A percentile compares a stretch with the other conserved stretches of the same genome.
Conservation (phyloP, 371 early-diverging fungal genomes). For the Nematocida ironsii region DNA sequence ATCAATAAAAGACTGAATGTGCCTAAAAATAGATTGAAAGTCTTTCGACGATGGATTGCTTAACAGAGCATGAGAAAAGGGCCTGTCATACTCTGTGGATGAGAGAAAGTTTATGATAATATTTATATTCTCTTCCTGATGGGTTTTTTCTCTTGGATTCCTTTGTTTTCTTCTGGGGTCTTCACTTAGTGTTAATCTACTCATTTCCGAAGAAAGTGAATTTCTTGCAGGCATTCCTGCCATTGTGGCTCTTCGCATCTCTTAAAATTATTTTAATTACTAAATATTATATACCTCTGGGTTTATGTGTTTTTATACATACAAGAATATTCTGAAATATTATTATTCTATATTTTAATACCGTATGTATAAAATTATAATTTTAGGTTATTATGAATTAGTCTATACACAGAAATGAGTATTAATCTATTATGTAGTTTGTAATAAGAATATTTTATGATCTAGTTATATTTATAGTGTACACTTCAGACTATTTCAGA, state of each 20-base stretch:
- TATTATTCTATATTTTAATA: no score
- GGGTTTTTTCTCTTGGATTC: constrained; percentile 73
- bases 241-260: constrained; percentile 59
- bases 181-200: constrained; percentile 37
- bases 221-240: constrained; percentile 35
- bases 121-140: constrained; percentile 73
- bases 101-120: constrained; percentile 75
- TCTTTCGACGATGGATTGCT: constrained; percentile 77
- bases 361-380: no score
- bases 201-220: constrained; percentile 13
- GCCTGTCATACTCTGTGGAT: constrained; percentile 74
- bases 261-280: constrained; percentile 21
- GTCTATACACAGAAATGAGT: no score
- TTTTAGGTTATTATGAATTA: no score
- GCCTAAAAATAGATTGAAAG: constrained; percentile 82
- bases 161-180: constrained; percentile 59
- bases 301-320: no score
- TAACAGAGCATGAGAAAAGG: constrained; percentile 73
- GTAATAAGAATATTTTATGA: no score
- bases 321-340: no score
- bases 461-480: no score
- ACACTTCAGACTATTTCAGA: no score
- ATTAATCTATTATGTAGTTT: no score
- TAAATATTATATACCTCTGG: not conserved
- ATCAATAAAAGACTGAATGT: constrained; percentile 73